phyloP scores from a whole-genome alignment of 495 filamentous ascomycete genomes.

The Penicillium arizonense region DNA sequence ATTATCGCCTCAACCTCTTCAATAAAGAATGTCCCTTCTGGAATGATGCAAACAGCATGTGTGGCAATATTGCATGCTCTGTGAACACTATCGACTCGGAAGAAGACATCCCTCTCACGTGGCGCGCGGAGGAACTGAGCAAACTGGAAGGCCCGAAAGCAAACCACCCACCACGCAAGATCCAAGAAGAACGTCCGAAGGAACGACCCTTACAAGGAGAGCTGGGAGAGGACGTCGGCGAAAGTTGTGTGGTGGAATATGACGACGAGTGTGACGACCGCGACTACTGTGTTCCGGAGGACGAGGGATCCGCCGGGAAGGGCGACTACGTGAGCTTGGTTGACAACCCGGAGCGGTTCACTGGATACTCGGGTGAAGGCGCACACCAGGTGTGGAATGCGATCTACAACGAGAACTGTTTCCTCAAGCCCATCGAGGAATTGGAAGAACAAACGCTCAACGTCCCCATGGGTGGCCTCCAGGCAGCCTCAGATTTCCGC shows the following conservation, averaged over 20 bases:
- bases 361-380: slow-evolving; percentile 82
- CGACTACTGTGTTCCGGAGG: slow-evolving; percentile 96
- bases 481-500: slow-evolving; percentile 81
- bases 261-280: slow-evolving; percentile 97
- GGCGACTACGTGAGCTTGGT: slow-evolving; percentile 95
- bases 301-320: slow-evolving; percentile 80
- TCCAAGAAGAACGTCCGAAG: slow-evolving; percentile 65
- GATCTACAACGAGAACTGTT: slow-evolving; percentile 97
- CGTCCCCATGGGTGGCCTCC: slow-evolving; percentile 34
- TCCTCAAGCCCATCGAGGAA: slow-evolving; percentile 62
- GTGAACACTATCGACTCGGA: slow-evolving; percentile 97
- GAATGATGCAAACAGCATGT: slow-evolving; percentile 90
- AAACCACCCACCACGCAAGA: slow-evolving; percentile 73
- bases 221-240: slow-evolving; percentile 82
- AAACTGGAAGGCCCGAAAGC: slow-evolving; percentile 92
- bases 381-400: slow-evolving; percentile 91
- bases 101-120: slow-evolving; percentile 86
- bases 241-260: slow-evolving; percentile 95
- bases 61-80: slow-evolving; percentile 94
- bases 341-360: slow-evolving; percentile 94
- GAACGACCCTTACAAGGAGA: slow-evolving; percentile 74
- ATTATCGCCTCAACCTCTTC: slow-evolving; percentile 96
- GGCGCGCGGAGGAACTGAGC: slow-evolving; percentile 88
- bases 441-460: slow-evolving; percentile 30
- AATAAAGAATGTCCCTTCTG: slow-evolving; percentile 95